Evolutionary conservation across 441 rosid genomes (phyloP).

Genomic region (Populus trichocarpa): DNA sequence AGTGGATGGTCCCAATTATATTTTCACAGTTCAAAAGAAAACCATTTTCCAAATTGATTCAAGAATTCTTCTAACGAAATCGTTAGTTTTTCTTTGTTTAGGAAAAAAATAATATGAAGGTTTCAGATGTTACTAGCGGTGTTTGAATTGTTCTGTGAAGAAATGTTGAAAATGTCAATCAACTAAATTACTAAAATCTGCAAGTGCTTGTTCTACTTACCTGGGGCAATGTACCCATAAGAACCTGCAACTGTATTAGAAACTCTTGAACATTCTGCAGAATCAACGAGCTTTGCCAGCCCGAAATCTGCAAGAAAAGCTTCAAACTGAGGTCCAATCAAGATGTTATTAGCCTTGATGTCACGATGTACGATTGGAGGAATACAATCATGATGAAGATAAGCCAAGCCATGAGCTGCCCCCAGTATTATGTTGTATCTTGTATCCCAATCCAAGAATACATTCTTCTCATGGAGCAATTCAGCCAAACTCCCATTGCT

Average conservation of each 20-base stretch:
- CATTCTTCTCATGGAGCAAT: conserved; percentile 49
- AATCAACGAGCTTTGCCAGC: conserved; percentile 55
- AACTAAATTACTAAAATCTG: neutral
- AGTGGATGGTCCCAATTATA: neutral
- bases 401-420: conserved; percentile 66
- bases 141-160: neutral
- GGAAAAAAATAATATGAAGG: neutral
- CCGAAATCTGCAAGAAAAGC: conserved; percentile 72
- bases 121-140: neutral
- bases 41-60: neutral
- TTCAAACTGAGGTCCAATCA: conserved; percentile 61
- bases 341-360: conserved; percentile 45
- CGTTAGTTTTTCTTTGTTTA: neutral
- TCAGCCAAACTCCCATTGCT: conserved; percentile 61
- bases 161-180: neutral
- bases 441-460: conserved; percentile 58
- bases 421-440: conserved; percentile 62
- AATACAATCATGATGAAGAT: conserved; percentile 66
- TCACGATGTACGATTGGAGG: neutral
- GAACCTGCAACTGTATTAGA: conserved; percentile 62
- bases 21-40: neutral
- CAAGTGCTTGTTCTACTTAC: conserved; percentile 29
- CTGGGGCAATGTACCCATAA: conserved; percentile 78
- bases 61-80: neutral
- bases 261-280: conserved; percentile 41